Evolutionary conservation across 2,329 filamentous ascomycete species (phyloP), one percentile per base, ranked within the genome.

Genomic region (Calonectria honghensis): DNA sequence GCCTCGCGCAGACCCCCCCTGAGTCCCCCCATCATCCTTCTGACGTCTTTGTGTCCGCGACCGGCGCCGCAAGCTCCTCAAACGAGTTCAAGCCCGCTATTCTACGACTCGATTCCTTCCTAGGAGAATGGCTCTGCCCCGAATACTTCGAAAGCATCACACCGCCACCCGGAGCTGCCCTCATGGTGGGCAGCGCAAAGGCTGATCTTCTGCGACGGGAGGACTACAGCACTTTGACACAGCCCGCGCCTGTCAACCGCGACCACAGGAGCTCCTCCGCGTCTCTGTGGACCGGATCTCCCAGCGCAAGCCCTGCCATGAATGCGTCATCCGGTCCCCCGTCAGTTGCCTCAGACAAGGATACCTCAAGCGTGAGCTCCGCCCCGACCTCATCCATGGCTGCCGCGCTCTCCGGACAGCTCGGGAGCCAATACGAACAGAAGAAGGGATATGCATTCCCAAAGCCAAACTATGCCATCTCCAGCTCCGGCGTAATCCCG

Each of bases 111-210:
- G 97, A 99, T 85, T 94, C 96, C 0, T 98, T 97, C 82, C 89
- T 99, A 0, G 96, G 97, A 64, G 97, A 99, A 88, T 99, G 97
- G 97, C 89, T 98, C 37, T 95, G 94, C 2, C 95, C 96, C 1
- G 94, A 96, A 82, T 99, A 99, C 84, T 99, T 96, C 81, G 96
- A 98, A 76, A 90, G 94, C 68, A 98, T 98, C 77, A 96, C 94
- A 0, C 95, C 96, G 4, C 97, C 97, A 14, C 97, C 97, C 0
- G 92, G 92, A 54, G 96, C 95, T 4, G 91, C 93, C 5, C 91
- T 97, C 86, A 97, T 99, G 95, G 89, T 98, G 3, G 94, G 94
- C 32, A 92, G 92, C 51, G 96, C 97, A 37, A 98, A 98, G 85
- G 94, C 95, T 31, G 95, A 97, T 80, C 87, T 99, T 4, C 88